Base-by-base conservation (phyloP, 805 yeast species). In the Ascoidea rubescens region DNA sequence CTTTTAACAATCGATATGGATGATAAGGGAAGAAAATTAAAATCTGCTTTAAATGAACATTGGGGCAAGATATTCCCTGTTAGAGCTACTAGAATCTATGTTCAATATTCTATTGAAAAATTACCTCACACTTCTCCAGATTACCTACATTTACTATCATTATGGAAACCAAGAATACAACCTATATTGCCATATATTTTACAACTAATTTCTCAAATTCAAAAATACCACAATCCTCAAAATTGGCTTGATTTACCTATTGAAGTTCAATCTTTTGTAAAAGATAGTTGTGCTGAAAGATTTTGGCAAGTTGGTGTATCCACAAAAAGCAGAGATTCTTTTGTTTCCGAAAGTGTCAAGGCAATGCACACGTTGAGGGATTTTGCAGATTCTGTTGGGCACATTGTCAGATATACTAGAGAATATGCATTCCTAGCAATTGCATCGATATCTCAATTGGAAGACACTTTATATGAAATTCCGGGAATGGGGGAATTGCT, bases 231-330 rank as follows among this genome's bases (percentile, higher is more conserved):
- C 64, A 87, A 93, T 61, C 96, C 98, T 0, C 84, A 74, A 10
- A 91, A 91, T 65, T 91, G 99, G 98, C 72, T 71, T 12, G 86
- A 79, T 45, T 71, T 93, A 49, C 98, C 99, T 0, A 76, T 75
- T 2, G 95, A 88, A 53, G 98, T 93, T 1, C 96, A 87, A 64
- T 74, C 91, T 1, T 91, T 95, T 71, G 96, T 91, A n/a, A 77
- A 78, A 57, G 84, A 87, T 60, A 84, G 95, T 55, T 84, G 95
- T 50, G 80, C 83, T 63, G 99, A 93, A 69, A 74, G 98, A 60
- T 93, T 93, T 65, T 93, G 99, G 99, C 98, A 95, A 63, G 95
- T 89, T 55, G 99, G 99, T 16, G 95, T 95, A 28, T 87, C 96
- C 1, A 85, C 87, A 53, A 96, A 93, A 67, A 82, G 96, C 2